These are phyloP conservation scores for Pythium myriotylum DNA, from an alignment of 352 stramenopile species.

Conservation along the genomic window DNA sequence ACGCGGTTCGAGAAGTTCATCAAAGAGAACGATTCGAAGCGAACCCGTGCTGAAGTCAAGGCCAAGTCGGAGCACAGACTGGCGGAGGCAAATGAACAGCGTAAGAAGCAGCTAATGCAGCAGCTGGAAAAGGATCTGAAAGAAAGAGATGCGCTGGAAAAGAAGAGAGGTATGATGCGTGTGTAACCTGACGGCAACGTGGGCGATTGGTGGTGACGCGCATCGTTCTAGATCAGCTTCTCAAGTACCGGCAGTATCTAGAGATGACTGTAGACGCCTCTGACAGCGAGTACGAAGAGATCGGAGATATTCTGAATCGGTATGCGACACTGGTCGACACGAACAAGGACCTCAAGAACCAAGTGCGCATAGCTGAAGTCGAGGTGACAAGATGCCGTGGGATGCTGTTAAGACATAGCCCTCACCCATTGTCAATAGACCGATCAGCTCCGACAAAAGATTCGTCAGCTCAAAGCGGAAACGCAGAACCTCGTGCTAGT, in stretches of 20 bases:
- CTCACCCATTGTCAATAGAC: conserved; percentile 33
- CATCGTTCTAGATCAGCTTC: conserved; percentile 48
- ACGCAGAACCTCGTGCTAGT: conserved; percentile 85
- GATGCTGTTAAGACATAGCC: background rate
- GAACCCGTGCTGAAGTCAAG: conserved; percentile 86
- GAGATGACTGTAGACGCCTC: conserved; percentile 81
- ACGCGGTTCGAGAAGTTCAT: conserved; percentile 93
- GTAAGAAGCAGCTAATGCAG: conserved; percentile 70
- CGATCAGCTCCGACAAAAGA: conserved; percentile 73
- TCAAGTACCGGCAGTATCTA: conserved; percentile 87
- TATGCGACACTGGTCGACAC: conserved; percentile 86
- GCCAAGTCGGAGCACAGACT: conserved; percentile 82
- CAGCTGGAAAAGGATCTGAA: conserved; percentile 76
- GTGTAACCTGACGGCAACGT: background rate
- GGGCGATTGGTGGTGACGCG: background rate
- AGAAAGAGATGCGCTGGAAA: conserved; percentile 69
- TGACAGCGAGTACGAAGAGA: conserved; percentile 86
- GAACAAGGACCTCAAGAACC: conserved; percentile 85
- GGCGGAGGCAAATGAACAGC: conserved; percentile 74
- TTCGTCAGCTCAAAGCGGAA: conserved; percentile 78
- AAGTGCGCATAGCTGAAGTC: conserved; percentile 64
- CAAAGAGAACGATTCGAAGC: conserved; percentile 93
- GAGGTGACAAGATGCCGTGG: conserved; percentile 35
- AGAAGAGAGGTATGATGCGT: conserved; percentile 48
- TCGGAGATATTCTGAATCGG: conserved; percentile 84